A percentile compares a stretch with the other conserved stretches of the same genome.
These are phyloP conservation scores for Alternaria atra DNA, from an alignment of 2,329 filamentous ascomycete genomes.

Conservation along the genomic window DNA sequence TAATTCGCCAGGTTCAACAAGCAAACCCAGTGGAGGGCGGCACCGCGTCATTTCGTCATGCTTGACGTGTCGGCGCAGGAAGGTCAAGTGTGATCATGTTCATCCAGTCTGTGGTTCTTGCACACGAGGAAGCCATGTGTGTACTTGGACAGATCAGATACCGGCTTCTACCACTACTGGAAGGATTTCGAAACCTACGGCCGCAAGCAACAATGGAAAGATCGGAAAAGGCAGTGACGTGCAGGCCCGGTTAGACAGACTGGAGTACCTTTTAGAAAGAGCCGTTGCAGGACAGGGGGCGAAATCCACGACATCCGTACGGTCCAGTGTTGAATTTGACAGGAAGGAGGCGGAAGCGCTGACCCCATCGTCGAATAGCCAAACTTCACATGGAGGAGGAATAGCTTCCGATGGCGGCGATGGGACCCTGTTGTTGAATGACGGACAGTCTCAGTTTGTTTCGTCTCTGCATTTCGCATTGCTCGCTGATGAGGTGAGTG, in stretches of 20 bases:
- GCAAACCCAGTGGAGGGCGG: slow-evolving; percentile 41
- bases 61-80: slow-evolving; percentile 50
- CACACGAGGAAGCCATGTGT: slow-evolving; percentile 48
- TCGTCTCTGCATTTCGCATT: slow-evolving; percentile 52
- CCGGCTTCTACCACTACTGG: slow-evolving; percentile 29
- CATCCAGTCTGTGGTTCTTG: slow-evolving; percentile 52
- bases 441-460: slow-evolving; percentile 51
- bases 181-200: slow-evolving; percentile 39
- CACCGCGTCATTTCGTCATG: slow-evolving; percentile 51
- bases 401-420: slow-evolving; percentile 49
- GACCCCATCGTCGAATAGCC: slow-evolving; percentile 46
- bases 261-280: slow-evolving; percentile 48
- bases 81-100: slow-evolving; percentile 51
- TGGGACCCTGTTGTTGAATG: slow-evolving; percentile 49
- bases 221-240: slow-evolving; percentile 43
- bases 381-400: slow-evolving; percentile 45
- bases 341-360: slow-evolving; percentile 33
- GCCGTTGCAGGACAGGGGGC: slow-evolving; percentile 38
- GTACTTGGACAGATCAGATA: slow-evolving; percentile 46
- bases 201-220: slow-evolving; percentile 25
- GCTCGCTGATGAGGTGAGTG: slow-evolving; percentile 50
- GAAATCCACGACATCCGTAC: slow-evolving; percentile 23
- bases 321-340: slow-evolving; percentile 29
- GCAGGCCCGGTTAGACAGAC: slow-evolving; percentile 48
- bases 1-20: slow-evolving; percentile 35